Evolutionary conservation across 176 grass and related monocot genomes (phyloP).

Genomic region (Bromus sterilis): DNA sequence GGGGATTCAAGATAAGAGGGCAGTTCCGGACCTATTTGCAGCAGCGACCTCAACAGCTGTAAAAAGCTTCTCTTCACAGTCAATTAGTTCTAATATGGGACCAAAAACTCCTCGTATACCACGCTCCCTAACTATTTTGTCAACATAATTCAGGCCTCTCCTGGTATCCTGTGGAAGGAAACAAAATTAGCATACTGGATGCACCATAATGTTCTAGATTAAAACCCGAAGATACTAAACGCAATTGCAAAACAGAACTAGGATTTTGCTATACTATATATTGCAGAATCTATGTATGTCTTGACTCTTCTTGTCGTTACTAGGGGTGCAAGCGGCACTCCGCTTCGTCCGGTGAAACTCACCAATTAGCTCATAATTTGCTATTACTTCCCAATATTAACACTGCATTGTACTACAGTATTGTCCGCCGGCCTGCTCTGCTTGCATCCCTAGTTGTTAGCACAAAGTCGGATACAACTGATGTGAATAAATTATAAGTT

Average conservation of each 20-base stretch:
- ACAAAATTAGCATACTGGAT: neutral
- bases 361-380: no score
- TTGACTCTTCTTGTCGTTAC: no score
- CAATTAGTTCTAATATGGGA: slow-evolving; percentile 79
- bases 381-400: no score
- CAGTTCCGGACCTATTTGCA: slow-evolving; percentile 56
- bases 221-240: neutral
- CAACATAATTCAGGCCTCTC: slow-evolving; percentile 78
- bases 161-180: slow-evolving; percentile 62
- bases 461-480: no score
- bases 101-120: slow-evolving; percentile 69
- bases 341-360: no score
- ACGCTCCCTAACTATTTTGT: slow-evolving; percentile 63
- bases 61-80: slow-evolving; percentile 86
- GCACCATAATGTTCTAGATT: no score
- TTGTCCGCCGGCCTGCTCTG: no score
- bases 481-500: no score
- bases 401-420: no score
- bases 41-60: slow-evolving; percentile 95
- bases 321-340: no score
- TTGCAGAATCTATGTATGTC: neutral
- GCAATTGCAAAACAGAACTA: neutral
- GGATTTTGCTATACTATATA: neutral
- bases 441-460: no score
- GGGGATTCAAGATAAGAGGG: neutral